These are phyloP conservation scores for Waitea zeae DNA, from an alignment of 1,284 basidiomycete species.

Conservation along the genomic window DNA sequence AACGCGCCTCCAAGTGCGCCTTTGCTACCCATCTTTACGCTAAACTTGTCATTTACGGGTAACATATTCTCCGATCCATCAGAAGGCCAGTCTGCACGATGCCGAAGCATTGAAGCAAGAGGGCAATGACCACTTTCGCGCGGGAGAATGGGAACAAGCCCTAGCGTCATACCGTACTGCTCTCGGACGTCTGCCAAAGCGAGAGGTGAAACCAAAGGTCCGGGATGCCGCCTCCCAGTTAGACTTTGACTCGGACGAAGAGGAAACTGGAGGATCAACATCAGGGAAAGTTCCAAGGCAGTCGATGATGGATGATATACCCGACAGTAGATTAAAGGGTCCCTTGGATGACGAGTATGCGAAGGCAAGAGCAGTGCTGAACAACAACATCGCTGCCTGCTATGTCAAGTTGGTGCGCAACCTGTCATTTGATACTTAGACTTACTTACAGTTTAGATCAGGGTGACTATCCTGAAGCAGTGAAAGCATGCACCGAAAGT, in stretches of 20 bases:
- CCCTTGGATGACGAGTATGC: constrained; percentile 25
- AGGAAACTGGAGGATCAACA: neutral
- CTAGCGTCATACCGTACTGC: constrained; percentile 42
- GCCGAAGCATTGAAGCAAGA: constrained; percentile 44
- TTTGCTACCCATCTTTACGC: too few relatives aligned
- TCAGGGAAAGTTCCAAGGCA: too few relatives aligned
- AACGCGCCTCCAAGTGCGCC: too few relatives aligned
- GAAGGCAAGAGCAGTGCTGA: constrained; percentile 46
- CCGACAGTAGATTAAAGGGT: constrained; percentile 11
- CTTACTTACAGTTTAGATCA: constrained; percentile 17
- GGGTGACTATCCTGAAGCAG: constrained; percentile 62
- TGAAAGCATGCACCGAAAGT: constrained; percentile 65
- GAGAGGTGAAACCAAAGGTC: constrained; percentile 9
- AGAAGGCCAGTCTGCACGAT: constrained; percentile 27
- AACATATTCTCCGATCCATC: too few relatives aligned
- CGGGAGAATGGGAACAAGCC: constrained; percentile 44
- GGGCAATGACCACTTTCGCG: constrained; percentile 34
- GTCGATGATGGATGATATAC: constrained; percentile 7
- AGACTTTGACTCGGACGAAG: constrained; percentile 2
- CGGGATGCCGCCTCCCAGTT: neutral
- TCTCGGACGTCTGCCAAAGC: constrained; percentile 36
- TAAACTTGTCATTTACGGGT: too few relatives aligned
- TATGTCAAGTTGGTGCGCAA: constrained; percentile 50
- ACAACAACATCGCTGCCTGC: constrained; percentile 73
- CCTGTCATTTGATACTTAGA: constrained; percentile 1